Percentiles rank a stretch among this genome's conserved stretches.
Conservation (phyloP, 179 eudicot genomes). For the Gypsophila paniculata region DNA sequence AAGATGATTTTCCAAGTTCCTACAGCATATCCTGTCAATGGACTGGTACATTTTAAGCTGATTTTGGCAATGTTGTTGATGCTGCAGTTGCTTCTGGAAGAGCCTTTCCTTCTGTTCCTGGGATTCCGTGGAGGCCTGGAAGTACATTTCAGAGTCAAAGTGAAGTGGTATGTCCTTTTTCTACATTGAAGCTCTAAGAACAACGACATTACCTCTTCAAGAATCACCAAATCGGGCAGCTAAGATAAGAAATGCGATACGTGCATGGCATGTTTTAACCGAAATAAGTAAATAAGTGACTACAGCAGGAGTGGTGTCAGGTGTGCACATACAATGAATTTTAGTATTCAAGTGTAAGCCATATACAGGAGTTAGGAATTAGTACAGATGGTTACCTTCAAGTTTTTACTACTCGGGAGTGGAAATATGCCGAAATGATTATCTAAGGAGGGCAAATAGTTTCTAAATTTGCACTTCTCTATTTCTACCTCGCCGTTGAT, state of each 20-base stretch:
- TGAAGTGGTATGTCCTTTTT: slow-evolving; percentile 54
- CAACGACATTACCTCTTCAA: background rate
- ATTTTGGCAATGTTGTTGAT: slow-evolving; percentile 45
- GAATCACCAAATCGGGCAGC: background rate
- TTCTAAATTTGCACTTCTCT: background rate
- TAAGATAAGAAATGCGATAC: background rate
- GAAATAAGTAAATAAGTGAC: background rate
- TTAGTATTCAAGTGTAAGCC: too few relatives aligned
- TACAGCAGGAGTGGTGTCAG: background rate
- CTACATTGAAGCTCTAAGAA: background rate
- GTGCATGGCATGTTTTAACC: background rate
- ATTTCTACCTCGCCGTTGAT: background rate
- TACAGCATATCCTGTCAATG: slow-evolving; percentile 38
- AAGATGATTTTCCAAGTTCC: slow-evolving; percentile 39
- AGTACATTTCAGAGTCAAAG: slow-evolving; percentile 75
- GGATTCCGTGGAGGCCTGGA: slow-evolving; percentile 97
- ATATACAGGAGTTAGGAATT: too few relatives aligned
- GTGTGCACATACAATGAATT: background rate
- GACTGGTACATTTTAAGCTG: background rate
- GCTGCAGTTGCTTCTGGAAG: slow-evolving; percentile 56
- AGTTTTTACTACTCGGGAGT: too few relatives aligned
- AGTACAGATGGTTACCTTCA: too few relatives aligned
- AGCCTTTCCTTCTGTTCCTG: slow-evolving; percentile 62
- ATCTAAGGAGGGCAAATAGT: too few relatives aligned
- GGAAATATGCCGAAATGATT: too few relatives aligned